These are phyloP conservation scores for Zasmidium citrigriseum DNA, from an alignment of 2,329 filamentous ascomycete genomes.

Conservation along the genomic window DNA sequence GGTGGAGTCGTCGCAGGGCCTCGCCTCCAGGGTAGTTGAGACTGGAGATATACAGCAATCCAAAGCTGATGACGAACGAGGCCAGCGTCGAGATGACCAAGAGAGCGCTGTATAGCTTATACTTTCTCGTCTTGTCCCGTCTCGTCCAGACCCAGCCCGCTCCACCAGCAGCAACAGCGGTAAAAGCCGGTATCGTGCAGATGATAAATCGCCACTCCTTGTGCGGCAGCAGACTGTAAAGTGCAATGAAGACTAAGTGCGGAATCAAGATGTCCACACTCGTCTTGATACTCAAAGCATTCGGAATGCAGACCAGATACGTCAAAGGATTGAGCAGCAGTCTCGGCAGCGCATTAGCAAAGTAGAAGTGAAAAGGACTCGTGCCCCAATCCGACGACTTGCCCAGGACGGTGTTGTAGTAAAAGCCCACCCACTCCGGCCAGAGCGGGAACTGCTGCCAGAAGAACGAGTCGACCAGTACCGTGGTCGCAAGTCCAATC, in stretches of 20 bases:
- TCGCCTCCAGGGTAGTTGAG: conserved; percentile 93
- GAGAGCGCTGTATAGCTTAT: conserved; percentile 55
- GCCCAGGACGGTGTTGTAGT: conserved; percentile 85
- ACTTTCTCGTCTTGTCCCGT: conserved; percentile 61
- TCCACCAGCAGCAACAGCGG: conserved; percentile 72
- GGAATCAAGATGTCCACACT: conserved; percentile 63
- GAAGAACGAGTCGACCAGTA: conserved; percentile 86
- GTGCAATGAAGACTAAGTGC: conserved; percentile 67
- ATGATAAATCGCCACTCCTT: conserved; percentile 97
- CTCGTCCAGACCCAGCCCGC: conserved; percentile 66
- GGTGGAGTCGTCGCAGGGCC: conserved; percentile 59
- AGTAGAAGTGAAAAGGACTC: conserved; percentile 84
- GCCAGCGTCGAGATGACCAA: conserved; percentile 62
- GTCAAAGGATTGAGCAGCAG: conserved; percentile 78
- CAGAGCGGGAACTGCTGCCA: conserved; percentile 78
- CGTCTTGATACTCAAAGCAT: conserved; percentile 52
- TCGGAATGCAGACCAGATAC: conserved; percentile 53
- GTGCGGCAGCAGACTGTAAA: conserved; percentile 89
- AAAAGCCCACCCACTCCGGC: conserved; percentile 88
- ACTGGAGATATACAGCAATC: conserved; percentile 75
- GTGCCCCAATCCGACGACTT: conserved; percentile 86
- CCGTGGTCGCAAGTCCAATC: conserved; percentile 68
- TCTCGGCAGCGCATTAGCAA: conserved; percentile 75
- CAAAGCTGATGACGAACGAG: conserved; percentile 62
- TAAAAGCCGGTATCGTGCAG: conserved; percentile 80